A percentile compares a stretch with the other conserved stretches of the same genome.
These are phyloP conservation scores for Backusella tuberculispora DNA, from an alignment of 192 early-diverging fungal species.

Conservation along the genomic window DNA sequence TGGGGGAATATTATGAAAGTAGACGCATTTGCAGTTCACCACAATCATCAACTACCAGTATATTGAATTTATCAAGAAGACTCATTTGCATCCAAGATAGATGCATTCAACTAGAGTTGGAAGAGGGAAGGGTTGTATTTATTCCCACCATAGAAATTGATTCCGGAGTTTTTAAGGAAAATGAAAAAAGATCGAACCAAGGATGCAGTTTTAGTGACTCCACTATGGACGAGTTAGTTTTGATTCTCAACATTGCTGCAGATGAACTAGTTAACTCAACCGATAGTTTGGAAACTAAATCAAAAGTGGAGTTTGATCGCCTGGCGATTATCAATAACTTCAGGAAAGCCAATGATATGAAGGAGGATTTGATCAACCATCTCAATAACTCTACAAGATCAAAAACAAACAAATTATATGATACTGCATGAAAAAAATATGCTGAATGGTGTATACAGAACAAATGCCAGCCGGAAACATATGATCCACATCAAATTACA, in stretches of 20 bases:
- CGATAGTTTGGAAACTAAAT: slow-evolving; percentile 6
- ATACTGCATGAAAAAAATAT: background rate
- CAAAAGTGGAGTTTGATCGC: slow-evolving; percentile 8
- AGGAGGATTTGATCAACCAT: background rate
- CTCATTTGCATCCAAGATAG: background rate
- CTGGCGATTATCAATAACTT: slow-evolving; percentile 15
- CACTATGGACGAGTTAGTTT: slow-evolving; percentile 4
- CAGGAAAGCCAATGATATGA: background rate
- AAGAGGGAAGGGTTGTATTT: background rate
- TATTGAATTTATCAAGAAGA: slow-evolving; percentile 14
- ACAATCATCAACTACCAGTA: slow-evolving; percentile 15
- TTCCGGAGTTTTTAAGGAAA: background rate
- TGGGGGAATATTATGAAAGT: background rate
- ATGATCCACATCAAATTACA: background rate
- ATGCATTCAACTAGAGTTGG: slow-evolving; percentile 26
- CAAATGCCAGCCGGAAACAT: background rate
- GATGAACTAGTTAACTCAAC: background rate
- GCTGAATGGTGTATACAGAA: background rate
- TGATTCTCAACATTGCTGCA: background rate
- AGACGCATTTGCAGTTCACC: slow-evolving; percentile 7
- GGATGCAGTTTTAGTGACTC: slow-evolving; percentile 11
- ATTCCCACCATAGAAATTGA: too few species aligned
- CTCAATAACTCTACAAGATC: background rate
- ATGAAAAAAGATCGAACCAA: background rate
- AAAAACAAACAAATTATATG: background rate